Conservation (phyloP, 2,329 filamentous ascomycete genomes). For the Paracoccidioides brasiliensis region DNA sequence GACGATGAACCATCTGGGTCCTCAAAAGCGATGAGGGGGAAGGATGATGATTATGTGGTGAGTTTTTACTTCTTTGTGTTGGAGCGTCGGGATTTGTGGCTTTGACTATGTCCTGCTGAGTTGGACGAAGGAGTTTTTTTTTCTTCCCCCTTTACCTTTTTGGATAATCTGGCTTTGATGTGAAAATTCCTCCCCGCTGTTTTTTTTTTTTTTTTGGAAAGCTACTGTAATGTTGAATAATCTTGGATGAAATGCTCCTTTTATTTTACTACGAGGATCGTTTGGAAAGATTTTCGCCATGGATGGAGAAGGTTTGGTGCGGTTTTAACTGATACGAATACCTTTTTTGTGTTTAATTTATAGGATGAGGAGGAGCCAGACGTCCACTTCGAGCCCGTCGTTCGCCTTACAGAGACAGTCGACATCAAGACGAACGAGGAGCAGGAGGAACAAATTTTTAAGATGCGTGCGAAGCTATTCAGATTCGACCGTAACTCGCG, state of each 20-base stretch:
- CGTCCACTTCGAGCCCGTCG: slow-evolving; percentile 93
- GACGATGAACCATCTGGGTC: slow-evolving; percentile 79
- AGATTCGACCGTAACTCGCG: slow-evolving; percentile 83
- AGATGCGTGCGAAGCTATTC: slow-evolving; percentile 99
- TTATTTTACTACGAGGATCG: too few relatives aligned
- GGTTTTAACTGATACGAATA: neutral
- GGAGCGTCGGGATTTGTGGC: too few relatives aligned
- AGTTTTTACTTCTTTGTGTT: slow-evolving; percentile 8
- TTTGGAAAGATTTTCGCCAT: too few relatives aligned
- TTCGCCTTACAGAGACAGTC: slow-evolving; percentile 90
- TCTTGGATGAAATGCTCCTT: too few relatives aligned
- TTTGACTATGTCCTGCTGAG: slow-evolving; percentile 6
- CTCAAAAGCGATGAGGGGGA: slow-evolving; percentile 62
- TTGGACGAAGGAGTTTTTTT: neutral
- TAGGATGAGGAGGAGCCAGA: slow-evolving; percentile 62
- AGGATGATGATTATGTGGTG: slow-evolving; percentile 45
- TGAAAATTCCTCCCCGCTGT: too few relatives aligned
- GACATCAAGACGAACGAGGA: slow-evolving; percentile 98
- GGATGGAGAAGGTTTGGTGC: neutral
- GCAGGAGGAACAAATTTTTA: slow-evolving; percentile 92
- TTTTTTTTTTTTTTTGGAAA: too few relatives aligned
- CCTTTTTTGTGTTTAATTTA: neutral
- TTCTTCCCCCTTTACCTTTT: neutral
- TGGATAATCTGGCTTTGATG: too few relatives aligned
- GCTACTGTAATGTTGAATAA: too few relatives aligned